phyloP scores from a whole-genome alignment of 2,329 filamentous ascomycete species.

The Paraconiothyrium sp. region DNA sequence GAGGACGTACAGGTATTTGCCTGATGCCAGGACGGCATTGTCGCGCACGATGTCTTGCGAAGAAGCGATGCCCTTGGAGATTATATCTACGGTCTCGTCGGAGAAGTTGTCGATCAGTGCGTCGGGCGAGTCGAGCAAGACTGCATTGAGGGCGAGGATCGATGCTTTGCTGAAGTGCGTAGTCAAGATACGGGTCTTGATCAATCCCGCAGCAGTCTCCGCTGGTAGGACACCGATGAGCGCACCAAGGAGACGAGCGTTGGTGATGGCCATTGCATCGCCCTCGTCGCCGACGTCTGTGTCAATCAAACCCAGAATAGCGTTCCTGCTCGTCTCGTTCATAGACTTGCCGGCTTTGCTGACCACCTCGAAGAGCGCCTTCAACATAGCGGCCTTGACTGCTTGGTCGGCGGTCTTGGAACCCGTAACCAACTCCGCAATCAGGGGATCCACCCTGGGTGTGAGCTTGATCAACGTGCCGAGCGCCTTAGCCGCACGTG shows the following conservation, averaged over 20 bases:
- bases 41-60: constrained; percentile 82
- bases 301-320: constrained; percentile 91
- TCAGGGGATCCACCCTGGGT: constrained; percentile 92
- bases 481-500: constrained; percentile 89
- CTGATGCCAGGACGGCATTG: constrained; percentile 87
- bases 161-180: constrained; percentile 80
- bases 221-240: constrained; percentile 85
- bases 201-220: constrained; percentile 70
- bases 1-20: constrained; percentile 74
- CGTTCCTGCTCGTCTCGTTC: constrained; percentile 85
- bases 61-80: constrained; percentile 81
- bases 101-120: constrained; percentile 73
- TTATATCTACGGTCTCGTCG: constrained; percentile 78
- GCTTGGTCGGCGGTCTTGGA: constrained; percentile 88
- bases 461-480: constrained; percentile 96
- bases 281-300: constrained; percentile 80
- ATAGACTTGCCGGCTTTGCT: constrained; percentile 95
- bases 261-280: constrained; percentile 82
- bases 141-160: constrained; percentile 85
- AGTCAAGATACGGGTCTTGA: constrained; percentile 79
- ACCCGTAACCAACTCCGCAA: constrained; percentile 91
- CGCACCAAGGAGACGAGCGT: constrained; percentile 88
- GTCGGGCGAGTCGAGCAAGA: constrained; percentile 81
- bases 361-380: constrained; percentile 94
- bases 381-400: constrained; percentile 95